Percentiles rank a stretch among this genome's conserved stretches.
These are phyloP conservation scores for Dalechampia spathulata DNA, from an alignment of 441 rosid species.

Conservation along the genomic window DNA sequence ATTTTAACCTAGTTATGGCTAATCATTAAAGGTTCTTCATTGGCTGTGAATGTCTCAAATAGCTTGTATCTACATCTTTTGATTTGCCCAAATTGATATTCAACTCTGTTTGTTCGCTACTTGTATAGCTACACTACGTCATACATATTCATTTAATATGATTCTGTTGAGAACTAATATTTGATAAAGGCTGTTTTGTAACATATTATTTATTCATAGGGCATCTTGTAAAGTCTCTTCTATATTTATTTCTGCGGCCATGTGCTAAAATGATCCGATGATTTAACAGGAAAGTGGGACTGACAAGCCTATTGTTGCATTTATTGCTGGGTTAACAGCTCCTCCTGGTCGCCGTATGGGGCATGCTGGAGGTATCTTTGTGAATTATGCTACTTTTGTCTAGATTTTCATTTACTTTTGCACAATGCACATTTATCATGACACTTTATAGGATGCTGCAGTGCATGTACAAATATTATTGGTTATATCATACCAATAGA, in stretches of 20 bases:
- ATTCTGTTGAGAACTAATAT: not conserved
- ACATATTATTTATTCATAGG: not conserved
- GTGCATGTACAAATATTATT: no score
- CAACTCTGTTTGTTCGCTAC: no score
- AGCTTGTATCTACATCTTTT: not conserved
- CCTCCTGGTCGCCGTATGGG: constrained; percentile 99
- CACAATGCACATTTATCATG: not conserved
- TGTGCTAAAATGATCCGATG: not conserved
- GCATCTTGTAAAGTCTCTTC: not conserved
- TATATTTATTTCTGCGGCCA: not conserved
- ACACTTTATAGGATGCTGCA: no score
- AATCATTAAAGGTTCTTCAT: not conserved
- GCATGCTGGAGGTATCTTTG: constrained; percentile 87
- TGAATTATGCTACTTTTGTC: not conserved
- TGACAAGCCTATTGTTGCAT: constrained; percentile 91
- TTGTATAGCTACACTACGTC: no score
- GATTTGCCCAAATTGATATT: not conserved
- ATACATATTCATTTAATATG: not conserved
- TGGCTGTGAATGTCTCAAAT: not conserved
- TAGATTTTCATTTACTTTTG: not conserved
- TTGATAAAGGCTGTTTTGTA: not conserved
- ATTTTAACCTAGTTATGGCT: not conserved
- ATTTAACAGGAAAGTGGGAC: constrained; percentile 84
- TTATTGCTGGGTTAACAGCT: constrained; percentile 97
- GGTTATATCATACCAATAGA: no score